Evolutionary conservation across 768 basidiomycete genomes (phyloP).

Genomic region (Strobilomyces confusus): DNA sequence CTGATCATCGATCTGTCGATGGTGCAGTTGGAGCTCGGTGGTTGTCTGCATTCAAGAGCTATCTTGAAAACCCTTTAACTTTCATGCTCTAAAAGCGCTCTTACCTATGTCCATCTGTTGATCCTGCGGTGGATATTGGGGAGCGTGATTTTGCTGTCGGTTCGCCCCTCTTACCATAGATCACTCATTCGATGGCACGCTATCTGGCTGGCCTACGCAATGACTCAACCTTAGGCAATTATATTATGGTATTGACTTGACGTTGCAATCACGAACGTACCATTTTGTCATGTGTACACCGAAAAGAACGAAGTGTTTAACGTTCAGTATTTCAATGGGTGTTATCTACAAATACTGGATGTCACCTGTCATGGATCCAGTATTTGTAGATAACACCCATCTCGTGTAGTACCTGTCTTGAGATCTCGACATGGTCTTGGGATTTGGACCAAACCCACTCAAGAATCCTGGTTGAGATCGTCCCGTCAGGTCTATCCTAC

Average conservation of each 20-base stretch:
- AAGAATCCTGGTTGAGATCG: constrained; percentile 31
- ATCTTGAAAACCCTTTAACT: constrained; percentile 93
- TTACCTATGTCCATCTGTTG: neutral
- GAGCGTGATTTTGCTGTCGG: constrained; percentile 1
- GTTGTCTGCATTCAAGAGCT: constrained; percentile 91
- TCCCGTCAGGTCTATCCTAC: constrained; percentile 12
- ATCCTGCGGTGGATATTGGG: neutral
- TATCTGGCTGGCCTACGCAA: constrained; percentile 6
- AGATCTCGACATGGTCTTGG: constrained; percentile 11
- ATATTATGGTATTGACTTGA: constrained; percentile 11
- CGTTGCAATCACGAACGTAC: neutral
- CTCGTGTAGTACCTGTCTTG: constrained; percentile 11
- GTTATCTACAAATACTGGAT: neutral
- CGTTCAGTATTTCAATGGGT: no score
- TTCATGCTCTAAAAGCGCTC: constrained; percentile 76
- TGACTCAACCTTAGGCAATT: constrained; percentile 4
- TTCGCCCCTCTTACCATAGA: constrained; percentile 24
- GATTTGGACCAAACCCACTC: constrained; percentile 19
- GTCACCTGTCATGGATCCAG: neutral
- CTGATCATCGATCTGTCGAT: constrained; percentile 94
- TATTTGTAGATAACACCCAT: neutral
- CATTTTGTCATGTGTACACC: neutral
- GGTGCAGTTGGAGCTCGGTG: constrained; percentile 94
- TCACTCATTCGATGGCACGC: constrained; percentile 15
- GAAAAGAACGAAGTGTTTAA: neutral